A percentile compares a stretch with the other conserved stretches of the same genome.
Evolutionary conservation across 2,329 filamentous ascomycete species (phyloP).

Genomic region (Colletotrichum sp.): DNA sequence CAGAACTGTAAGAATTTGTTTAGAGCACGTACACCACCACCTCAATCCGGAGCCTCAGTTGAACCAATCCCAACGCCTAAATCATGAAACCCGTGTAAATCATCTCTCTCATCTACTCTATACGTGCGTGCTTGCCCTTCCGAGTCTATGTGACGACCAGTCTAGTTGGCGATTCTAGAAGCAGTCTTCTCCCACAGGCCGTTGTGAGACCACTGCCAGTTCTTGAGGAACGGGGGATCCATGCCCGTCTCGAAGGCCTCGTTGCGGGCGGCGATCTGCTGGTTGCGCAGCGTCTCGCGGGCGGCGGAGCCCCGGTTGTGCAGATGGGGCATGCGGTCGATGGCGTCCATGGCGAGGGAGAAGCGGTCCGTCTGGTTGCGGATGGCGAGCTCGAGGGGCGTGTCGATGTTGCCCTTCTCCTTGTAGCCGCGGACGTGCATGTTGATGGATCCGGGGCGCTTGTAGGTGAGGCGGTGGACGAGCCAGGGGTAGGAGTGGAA

Average conservation of each 20-base stretch:
- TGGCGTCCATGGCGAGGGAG: slow-evolving; percentile 76
- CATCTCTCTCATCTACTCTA: neutral
- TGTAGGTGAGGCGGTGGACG: slow-evolving; percentile 77
- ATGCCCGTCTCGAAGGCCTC: slow-evolving; percentile 73
- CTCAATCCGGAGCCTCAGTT: neutral
- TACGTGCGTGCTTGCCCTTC: neutral
- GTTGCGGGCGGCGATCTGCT: slow-evolving; percentile 66
- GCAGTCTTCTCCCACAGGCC: slow-evolving; percentile 38
- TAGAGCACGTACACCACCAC: neutral
- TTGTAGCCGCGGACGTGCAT: slow-evolving; percentile 79
- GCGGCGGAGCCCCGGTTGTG: slow-evolving; percentile 67
- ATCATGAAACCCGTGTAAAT: neutral
- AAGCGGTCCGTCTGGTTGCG: slow-evolving; percentile 79
- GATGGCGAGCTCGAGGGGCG: slow-evolving; percentile 78
- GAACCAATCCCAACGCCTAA: neutral
- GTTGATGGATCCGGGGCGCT: slow-evolving; percentile 70
- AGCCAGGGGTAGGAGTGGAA: slow-evolving; percentile 86
- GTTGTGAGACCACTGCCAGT: slow-evolving; percentile 68
- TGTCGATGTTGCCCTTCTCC: slow-evolving; percentile 86
- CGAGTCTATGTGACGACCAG: neutral
- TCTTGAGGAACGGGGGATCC: slow-evolving; percentile 68
- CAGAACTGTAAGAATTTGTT: neutral
- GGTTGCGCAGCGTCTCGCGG: slow-evolving; percentile 67
- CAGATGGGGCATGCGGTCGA: slow-evolving; percentile 68
- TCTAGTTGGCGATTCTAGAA: slow-evolving; percentile 14